phyloP scores from a whole-genome alignment of 2,329 filamentous ascomycete species.

The Trichoderma breve region DNA sequence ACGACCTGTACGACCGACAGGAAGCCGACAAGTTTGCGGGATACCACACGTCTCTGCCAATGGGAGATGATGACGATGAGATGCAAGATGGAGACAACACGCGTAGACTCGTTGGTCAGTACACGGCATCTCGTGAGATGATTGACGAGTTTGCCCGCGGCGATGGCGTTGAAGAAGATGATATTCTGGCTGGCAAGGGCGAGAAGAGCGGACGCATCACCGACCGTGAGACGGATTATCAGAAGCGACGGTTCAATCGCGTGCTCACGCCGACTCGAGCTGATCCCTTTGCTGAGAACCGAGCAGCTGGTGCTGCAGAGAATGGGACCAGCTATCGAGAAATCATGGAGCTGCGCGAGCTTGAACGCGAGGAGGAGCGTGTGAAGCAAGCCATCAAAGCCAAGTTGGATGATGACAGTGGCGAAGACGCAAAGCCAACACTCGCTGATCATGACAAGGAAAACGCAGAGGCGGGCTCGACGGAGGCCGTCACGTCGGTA shows the following conservation, averaged over 20 bases:
- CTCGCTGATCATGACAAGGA: constrained; percentile 75
- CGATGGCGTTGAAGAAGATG: constrained; percentile 84
- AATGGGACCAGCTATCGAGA: constrained; percentile 84
- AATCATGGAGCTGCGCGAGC: constrained; percentile 83
- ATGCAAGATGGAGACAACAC: constrained; percentile 72
- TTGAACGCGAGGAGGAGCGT: constrained; percentile 91
- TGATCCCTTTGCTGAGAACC: constrained; percentile 79
- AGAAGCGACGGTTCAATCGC: constrained; percentile 90
- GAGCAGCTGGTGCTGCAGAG: constrained; percentile 62
- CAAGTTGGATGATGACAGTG: constrained; percentile 59
- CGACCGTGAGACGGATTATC: constrained; percentile 94
- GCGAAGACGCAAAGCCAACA: constrained; percentile 64
- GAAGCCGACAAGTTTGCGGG: constrained; percentile 79
- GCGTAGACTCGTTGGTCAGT: constrained; percentile 84
- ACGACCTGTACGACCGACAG: constrained; percentile 77
- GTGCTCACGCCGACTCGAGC: constrained; percentile 80
- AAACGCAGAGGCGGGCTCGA: constrained; percentile 66
- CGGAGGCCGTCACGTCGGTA: constrained; percentile 60
- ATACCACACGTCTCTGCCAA: constrained; percentile 86
- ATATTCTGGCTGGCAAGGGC: constrained; percentile 74
- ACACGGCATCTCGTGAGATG: constrained; percentile 87
- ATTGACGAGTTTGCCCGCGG: constrained; percentile 92
- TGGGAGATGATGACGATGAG: constrained; percentile 71
- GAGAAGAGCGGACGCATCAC: constrained; percentile 89
- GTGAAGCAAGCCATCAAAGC: constrained; percentile 78